Evolutionary conservation across 2,329 filamentous ascomycete species (phyloP), one percentile per base, ranked within the genome.

Genomic region (Tolypocladium album): DNA sequence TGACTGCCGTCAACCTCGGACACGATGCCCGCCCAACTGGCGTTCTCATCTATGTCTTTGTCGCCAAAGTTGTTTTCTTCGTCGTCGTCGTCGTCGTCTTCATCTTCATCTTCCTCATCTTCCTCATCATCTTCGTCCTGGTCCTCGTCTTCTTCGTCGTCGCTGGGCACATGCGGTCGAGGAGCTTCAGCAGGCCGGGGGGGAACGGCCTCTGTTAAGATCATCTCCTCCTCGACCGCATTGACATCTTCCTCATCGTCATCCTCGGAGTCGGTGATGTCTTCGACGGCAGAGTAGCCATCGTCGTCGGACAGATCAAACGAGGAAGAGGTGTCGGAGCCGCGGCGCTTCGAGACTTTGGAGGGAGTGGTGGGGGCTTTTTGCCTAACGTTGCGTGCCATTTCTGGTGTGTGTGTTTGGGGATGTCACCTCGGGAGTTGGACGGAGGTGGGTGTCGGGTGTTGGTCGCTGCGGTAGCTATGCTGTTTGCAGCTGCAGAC

Each of bases 201-300:
- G 38, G 70, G 70, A 65, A 71, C 68, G 63, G 72, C 74, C 64
- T 79, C 74, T 60, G 74, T 73, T 61, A 89, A 78, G 63, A 92
- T 90, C 66, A 87, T 84, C 72, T 86, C 81, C 77, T 92, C 89
- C 82, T 94, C 90, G 78, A 85, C 82, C 79, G 86, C 84, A 69
- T 88, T 83, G 60, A 93, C 84, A 79, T 89, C 84, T 64, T 89
- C 84, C 72, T 93, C 88, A 71, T 93, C 89, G 64, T 90, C 87
- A 63, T 92, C 83, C 59, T 83, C 89, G 13, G 85, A 87, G 67
- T 92, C 89, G 65, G 84, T 89, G 62, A 95, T 88, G 57, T 91
- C 84, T 69, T 93, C 89, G 61, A 95, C 87, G 43, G 81, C 88
- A 1, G 86, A 88, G 72, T 92, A 91, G 60, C 85, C 87, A 57